A percentile compares a stretch with the other conserved stretches of the same genome.
Evolutionary conservation across 306 rosid species (phyloP).

Genomic region (Crotalaria pallida): DNA sequence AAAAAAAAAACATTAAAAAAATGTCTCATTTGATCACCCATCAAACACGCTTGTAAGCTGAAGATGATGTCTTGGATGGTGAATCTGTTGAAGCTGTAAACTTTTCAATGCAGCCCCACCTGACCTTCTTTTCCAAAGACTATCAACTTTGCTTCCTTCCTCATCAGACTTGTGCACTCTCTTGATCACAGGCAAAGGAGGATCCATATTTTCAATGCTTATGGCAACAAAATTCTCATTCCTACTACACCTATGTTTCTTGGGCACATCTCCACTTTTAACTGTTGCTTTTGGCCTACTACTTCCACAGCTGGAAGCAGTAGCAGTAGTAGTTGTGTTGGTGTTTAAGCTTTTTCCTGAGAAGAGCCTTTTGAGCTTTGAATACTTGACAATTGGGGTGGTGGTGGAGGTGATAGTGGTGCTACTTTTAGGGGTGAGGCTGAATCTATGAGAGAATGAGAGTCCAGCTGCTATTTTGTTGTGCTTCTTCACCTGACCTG

Average conservation of each 20-base stretch:
- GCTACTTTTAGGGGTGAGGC: conserved; percentile 15
- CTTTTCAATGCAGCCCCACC: conserved; percentile 52
- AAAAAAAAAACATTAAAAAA: not conserved
- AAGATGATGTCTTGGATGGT: conserved; percentile 33
- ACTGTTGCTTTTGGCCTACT: conserved; percentile 11
- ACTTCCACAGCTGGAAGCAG: conserved; percentile 19
- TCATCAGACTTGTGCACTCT: conserved; percentile 24
- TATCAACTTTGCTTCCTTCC: conserved; percentile 21
- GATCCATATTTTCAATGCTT: conserved; percentile 54
- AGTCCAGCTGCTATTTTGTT: conserved; percentile 48
- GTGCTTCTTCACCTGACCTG: conserved; percentile 77
- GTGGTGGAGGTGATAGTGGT: conserved; percentile 2
- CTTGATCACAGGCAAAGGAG: conserved; percentile 64
- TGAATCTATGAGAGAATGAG: conserved; percentile 30
- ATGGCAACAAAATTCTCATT: conserved; percentile 23
- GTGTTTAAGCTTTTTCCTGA: conserved; percentile 41
- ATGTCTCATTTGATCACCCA: not conserved
- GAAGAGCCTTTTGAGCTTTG: conserved; percentile 68
- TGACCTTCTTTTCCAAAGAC: conserved; percentile 73
- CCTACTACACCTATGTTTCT: not conserved
- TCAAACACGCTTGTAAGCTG: conserved; percentile 59
- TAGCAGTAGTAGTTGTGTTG: conserved; percentile 8
- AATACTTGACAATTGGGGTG: conserved; percentile 34
- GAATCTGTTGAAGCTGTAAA: conserved; percentile 53
- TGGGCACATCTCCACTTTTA: not conserved